phyloP scores from a whole-genome alignment of 176 grass and related monocot species.

The Ampelocalamus luodianensis region DNA sequence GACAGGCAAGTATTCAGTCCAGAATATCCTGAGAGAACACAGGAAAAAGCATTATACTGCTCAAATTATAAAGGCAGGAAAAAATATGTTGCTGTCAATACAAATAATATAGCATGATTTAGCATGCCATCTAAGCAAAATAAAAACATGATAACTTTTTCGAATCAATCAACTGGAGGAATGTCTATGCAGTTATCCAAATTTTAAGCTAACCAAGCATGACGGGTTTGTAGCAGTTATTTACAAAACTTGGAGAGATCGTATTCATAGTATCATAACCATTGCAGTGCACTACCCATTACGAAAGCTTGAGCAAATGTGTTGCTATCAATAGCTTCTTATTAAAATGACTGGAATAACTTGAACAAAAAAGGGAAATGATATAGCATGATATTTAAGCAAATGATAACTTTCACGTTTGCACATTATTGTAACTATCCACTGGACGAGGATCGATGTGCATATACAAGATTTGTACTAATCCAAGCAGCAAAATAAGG shows the following conservation, averaged over 20 bases:
- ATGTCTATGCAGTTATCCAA: neutral
- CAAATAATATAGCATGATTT: constrained; percentile 16
- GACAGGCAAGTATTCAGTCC: constrained; percentile 3
- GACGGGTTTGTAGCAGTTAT: neutral
- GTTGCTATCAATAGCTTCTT: constrained; percentile 34
- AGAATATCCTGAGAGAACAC: neutral
- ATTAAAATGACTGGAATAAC: neutral
- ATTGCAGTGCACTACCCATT: neutral
- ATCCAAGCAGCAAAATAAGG: constrained; percentile 32
- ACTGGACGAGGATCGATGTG: constrained; percentile 39
- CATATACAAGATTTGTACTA: constrained; percentile 32
- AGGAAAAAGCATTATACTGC: constrained; percentile 15
- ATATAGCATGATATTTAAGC: constrained; percentile 28
- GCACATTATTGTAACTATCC: constrained; percentile 35
- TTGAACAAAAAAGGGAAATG: constrained; percentile 34
- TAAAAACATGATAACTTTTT: neutral
- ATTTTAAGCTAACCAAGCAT: neutral
- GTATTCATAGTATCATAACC: constrained; percentile 1
- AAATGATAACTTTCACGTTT: neutral
- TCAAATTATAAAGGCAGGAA: neutral
- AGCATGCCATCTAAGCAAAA: neutral
- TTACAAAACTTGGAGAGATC: neutral
- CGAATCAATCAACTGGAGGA: neutral
- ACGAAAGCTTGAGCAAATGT: constrained; percentile 46
- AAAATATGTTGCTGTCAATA: constrained; percentile 1